Evolutionary conservation across 305 asterid species (phyloP), one percentile per base, ranked within the genome.

Genomic region (Fraxinus nigra): DNA sequence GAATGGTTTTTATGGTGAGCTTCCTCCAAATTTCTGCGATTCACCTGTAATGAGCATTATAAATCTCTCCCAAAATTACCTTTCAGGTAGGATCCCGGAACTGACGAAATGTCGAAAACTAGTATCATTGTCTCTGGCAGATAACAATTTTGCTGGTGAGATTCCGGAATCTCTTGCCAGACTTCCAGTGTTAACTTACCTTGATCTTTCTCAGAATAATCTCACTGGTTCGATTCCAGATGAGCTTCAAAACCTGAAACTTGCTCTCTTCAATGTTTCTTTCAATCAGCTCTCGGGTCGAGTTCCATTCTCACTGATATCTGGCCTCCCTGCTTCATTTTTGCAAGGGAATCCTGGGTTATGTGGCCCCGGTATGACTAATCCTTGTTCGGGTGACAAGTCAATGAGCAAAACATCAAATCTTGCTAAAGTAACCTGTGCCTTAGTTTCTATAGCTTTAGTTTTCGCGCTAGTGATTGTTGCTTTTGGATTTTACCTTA

Each of bases 11-110:
- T 90, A 89, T 34, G 98, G 97, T 22, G 93, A 92, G 70, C 92
- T 94, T 79, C 97, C 98, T 79, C 92, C 90, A 22, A 93, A 88
- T 79, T 92, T 94, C 80, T 94, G 97, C 46, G 97, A 94, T 89
- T 92, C 98, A 0, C 92, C 95, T 6, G 92, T 91, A 11, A 90
- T 93, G 97, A 94, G 98, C 80, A 93, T 94, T 85, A 86, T 94
- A 73, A 92, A 90, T 78, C 87, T 94, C 72, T 92, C 98, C 56
- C 90, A 91, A 78, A 92, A 92, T 81, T 73, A 84, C 80, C 89
- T 94, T 81, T 88, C 94, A 2, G 97, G 95, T 34, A 84, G 40
- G 67, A 85, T 94, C 80, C 98, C 98, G 7, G 92, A 87, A 69
- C 89, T 93, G 86, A 94, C 72, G 40, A 87, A 88, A 18, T 94